phyloP scores from a whole-genome alignment of 257 asterid species.

The Mitragyna speciosa region DNA sequence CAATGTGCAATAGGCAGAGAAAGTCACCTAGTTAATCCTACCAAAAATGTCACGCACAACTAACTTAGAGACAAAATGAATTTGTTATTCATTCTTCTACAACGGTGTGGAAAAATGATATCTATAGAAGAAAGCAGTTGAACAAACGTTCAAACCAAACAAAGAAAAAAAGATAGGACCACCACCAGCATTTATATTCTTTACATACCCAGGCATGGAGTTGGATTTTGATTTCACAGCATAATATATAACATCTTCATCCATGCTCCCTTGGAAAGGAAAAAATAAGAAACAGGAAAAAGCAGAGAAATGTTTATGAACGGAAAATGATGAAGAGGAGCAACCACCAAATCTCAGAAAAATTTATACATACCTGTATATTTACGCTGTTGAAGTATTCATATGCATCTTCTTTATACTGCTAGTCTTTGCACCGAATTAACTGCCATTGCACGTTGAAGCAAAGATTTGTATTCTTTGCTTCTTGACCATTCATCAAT shows the following conservation, averaged over 20 bases:
- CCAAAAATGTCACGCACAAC: background rate
- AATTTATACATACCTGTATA: background rate
- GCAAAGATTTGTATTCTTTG: slow-evolving; percentile 64
- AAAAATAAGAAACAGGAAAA: background rate
- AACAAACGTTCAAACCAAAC: background rate
- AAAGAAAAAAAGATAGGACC: background rate
- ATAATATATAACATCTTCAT: background rate
- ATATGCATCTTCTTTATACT: slow-evolving; percentile 4
- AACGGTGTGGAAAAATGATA: background rate
- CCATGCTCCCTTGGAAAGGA: background rate
- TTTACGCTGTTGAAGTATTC: background rate
- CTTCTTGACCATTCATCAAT: slow-evolving; percentile 97
- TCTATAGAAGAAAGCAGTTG: background rate
- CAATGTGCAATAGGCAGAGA: background rate
- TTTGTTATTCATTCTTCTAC: background rate
- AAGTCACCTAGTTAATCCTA: background rate
- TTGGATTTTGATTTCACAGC: background rate
- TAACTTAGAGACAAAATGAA: background rate
- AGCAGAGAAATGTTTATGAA: background rate
- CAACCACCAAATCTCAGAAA: background rate
- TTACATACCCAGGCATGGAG: background rate
- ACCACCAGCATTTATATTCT: background rate
- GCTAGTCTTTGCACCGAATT: slow-evolving; percentile 33
- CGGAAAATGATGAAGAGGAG: background rate
- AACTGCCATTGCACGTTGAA: slow-evolving; percentile 46